Evolutionary conservation across 2,329 filamentous ascomycete species (phyloP).

Genomic region (Nemania sp.): DNA sequence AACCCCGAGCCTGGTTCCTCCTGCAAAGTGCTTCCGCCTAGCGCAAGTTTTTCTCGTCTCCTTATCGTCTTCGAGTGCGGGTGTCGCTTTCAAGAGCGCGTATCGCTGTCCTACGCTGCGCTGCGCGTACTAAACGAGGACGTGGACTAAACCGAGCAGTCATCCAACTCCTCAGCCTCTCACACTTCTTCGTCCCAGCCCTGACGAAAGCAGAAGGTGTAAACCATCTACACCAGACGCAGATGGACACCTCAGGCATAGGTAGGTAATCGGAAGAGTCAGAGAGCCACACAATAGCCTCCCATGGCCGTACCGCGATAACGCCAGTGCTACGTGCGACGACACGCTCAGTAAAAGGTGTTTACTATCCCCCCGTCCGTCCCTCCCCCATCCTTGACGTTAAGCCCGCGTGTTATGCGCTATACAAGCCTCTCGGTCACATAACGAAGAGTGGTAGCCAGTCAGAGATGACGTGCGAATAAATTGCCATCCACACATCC

Average conservation of each 20-base stretch:
- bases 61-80: not conserved
- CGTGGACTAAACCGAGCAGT: not conserved
- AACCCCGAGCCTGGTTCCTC: not conserved
- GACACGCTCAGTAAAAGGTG: no score
- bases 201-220: conserved; percentile 14
- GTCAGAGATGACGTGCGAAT: not conserved
- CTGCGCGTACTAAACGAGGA: no score
- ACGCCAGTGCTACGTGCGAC: no score
- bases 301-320: no score
- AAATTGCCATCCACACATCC: not conserved
- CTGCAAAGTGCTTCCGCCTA: not conserved
- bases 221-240: not conserved
- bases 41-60: not conserved
- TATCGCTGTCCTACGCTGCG: no score
- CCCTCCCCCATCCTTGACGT: not conserved
- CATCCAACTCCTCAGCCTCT: not conserved
- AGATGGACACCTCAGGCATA: no score
- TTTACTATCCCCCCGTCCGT: no score
- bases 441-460: not conserved
- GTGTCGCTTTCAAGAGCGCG: no score
- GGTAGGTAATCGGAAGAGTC: not conserved
- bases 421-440: not conserved
- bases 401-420: not conserved
- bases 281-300: not conserved
- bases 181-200: no score